Evolutionary conservation across 2,329 filamentous ascomycete species (phyloP).

Genomic region (Aspergillus flavus): DNA sequence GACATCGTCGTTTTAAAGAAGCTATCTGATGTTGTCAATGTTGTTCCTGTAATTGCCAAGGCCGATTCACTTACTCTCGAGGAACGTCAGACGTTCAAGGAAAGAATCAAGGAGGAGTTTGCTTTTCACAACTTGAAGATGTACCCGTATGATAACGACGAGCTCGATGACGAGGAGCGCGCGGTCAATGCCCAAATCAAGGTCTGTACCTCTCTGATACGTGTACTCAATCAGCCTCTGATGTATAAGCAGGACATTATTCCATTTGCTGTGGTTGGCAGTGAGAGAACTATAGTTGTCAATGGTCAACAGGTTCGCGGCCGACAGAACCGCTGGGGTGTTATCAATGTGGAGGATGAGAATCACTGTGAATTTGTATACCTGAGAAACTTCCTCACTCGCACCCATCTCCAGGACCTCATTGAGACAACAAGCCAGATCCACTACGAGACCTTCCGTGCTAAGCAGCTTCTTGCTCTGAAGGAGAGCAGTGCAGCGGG

Average conservation of each 20-base stretch:
- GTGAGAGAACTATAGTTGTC: conserved; percentile 96
- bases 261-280: conserved; percentile 96
- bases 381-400: conserved; percentile 95
- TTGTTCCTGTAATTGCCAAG: conserved; percentile 98
- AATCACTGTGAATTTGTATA: conserved; percentile 99
- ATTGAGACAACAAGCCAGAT: conserved; percentile 99
- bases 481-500: conserved; percentile 96
- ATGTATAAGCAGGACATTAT: conserved; percentile 72
- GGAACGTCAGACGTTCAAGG: conserved; percentile 95
- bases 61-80: conserved; percentile 94
- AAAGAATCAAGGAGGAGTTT: conserved; percentile 99
- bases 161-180: conserved; percentile 96
- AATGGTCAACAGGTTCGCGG: conserved; percentile 96
- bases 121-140: conserved; percentile 99
- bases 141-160: conserved; percentile 99
- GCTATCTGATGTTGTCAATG: conserved; percentile 97
- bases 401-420: conserved; percentile 96
- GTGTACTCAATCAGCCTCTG: conserved; percentile 39
- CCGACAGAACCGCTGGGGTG: conserved; percentile 98
- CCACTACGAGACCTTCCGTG: conserved; percentile 99
- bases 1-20: conserved; percentile 99
- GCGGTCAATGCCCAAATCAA: conserved; percentile 94
- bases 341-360: conserved; percentile 99
- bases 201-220: conserved; percentile 55
- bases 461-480: conserved; percentile 95